A percentile compares a stretch with the other conserved stretches of the same genome.
Evolutionary conservation across 169 alveolate species (phyloP).

Genomic region (Plasmodium vinckei): DNA sequence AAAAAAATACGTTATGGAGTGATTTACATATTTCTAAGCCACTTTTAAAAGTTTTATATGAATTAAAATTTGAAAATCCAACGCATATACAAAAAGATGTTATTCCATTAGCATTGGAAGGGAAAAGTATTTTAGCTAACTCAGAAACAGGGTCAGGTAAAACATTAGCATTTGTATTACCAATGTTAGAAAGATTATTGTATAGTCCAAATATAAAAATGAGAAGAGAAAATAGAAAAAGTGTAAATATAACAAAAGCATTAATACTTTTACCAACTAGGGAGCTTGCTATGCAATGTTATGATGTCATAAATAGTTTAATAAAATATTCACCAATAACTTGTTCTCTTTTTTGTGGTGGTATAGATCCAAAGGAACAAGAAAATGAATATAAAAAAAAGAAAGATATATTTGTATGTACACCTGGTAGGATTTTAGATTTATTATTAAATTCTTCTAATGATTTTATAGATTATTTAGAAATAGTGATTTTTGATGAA

Average conservation of each 20-base stretch:
- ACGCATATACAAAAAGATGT: conserved; percentile 90
- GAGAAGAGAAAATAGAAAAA: conserved; percentile 70
- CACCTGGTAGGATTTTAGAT: conserved; percentile 99
- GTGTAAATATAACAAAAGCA: conserved; percentile 87
- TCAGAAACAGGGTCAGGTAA: conserved; percentile 95
- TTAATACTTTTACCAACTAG: conserved; percentile 93
- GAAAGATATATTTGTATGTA: conserved; percentile 97
- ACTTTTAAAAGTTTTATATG: conserved; percentile 85
- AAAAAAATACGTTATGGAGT: conserved; percentile 51
- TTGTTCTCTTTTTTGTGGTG: conserved; percentile 89
- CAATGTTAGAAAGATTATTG: conserved; percentile 89
- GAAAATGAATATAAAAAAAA: conserved; percentile 90
- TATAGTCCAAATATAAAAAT: conserved; percentile 84
- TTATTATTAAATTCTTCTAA: conserved; percentile 90
- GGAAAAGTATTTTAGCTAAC: conserved; percentile 89
- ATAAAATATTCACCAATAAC: conserved; percentile 88
- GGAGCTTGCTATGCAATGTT: conserved; percentile 93
- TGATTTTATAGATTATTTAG: conserved; percentile 87
- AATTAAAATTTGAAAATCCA: conserved; percentile 86
- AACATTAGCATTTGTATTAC: conserved; percentile 92
- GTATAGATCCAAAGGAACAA: conserved; percentile 89
- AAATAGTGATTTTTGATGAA: conserved; percentile 94
- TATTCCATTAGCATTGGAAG: conserved; percentile 91
- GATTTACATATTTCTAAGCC: conserved; percentile 56
- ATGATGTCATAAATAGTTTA: conserved; percentile 85